phyloP scores from a whole-genome alignment of 441 rosid genomes.

The Erodium texanum region DNA sequence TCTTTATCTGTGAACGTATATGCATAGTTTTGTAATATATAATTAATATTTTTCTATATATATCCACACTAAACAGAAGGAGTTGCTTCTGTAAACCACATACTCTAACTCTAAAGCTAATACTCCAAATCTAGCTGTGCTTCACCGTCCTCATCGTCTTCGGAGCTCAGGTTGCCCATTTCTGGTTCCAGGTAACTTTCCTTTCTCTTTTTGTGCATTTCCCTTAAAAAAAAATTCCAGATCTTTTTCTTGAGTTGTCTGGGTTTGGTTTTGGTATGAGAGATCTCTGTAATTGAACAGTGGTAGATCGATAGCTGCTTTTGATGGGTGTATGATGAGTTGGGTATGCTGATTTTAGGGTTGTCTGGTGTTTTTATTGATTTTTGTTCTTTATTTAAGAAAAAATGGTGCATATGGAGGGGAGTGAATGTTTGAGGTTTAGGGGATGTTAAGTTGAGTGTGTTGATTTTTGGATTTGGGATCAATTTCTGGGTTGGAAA shows the following conservation, averaged over 20 bases:
- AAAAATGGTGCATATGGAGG: neutral
- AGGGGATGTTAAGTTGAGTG: neutral
- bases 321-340: constrained; percentile 9
- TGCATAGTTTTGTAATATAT: neutral
- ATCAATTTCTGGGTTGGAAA: too few species aligned
- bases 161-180: too few species aligned
- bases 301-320: constrained; percentile 28
- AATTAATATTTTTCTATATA: neutral
- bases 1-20: neutral
- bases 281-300: constrained; percentile 17
- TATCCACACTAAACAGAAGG: neutral
- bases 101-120: neutral
- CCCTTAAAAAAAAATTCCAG: neutral
- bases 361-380: neutral
- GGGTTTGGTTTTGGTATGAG: neutral
- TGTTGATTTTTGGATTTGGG: neutral
- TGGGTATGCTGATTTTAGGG: neutral
- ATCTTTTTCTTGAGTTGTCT: neutral
- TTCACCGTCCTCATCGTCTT: neutral
- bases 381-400: neutral
- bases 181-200: neutral
- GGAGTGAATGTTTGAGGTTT: neutral
- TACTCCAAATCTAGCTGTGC: neutral
- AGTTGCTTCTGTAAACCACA: neutral
- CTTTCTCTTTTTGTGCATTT: constrained; percentile 17